These are phyloP conservation scores for Arctium lappa DNA, from an alignment of 129 eudicot species.

Conservation along the genomic window DNA sequence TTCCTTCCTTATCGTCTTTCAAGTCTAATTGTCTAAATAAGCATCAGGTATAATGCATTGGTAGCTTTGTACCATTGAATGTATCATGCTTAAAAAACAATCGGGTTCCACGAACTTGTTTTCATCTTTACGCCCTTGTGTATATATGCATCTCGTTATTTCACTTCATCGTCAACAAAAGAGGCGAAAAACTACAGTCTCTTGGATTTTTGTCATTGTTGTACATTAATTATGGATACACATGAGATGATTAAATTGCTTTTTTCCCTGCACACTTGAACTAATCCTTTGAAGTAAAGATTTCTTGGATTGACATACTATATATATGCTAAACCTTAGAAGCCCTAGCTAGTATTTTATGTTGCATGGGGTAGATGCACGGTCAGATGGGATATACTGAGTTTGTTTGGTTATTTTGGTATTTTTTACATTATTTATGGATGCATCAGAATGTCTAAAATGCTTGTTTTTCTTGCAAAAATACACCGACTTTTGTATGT, in stretches of 20 bases:
- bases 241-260: slow-evolving; percentile 9
- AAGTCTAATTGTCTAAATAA: slow-evolving; percentile 30
- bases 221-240: slow-evolving; percentile 19
- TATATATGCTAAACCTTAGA: not conserved
- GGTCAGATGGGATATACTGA: not conserved
- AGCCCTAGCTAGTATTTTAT: not conserved
- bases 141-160: slow-evolving; percentile 34
- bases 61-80: slow-evolving; percentile 34
- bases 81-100: slow-evolving; percentile 28
- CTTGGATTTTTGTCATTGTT: slow-evolving; percentile 20
- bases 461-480: not conserved
- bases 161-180: not conserved
- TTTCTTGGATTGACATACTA: not conserved
- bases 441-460: not conserved
- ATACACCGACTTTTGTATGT: too few species aligned
- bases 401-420: not conserved
- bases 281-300: not conserved
- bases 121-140: slow-evolving; percentile 32
- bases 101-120: slow-evolving; percentile 31
- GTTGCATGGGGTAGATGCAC: not conserved
- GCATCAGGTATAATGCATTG: slow-evolving; percentile 29
- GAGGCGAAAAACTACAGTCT: not conserved
- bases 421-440: slow-evolving; percentile 9
- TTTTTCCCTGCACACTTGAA: not conserved
- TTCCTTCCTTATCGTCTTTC: not conserved